A percentile compares a stretch with the other conserved stretches of the same genome.
Evolutionary conservation across 2,329 filamentous ascomycete species (phyloP).

Genomic region (Leptodontidium sp.): DNA sequence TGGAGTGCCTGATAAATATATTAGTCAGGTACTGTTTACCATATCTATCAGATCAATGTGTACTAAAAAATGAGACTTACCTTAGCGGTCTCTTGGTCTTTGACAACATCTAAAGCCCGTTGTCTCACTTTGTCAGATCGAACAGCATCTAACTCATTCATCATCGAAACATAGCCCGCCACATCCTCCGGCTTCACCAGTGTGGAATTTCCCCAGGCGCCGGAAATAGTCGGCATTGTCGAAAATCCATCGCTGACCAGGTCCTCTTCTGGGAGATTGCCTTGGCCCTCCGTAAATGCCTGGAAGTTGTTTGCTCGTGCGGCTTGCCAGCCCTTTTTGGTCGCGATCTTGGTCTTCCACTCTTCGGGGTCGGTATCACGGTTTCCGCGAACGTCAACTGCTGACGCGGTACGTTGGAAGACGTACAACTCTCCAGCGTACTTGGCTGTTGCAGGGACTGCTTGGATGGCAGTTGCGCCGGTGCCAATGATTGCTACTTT

Average conservation of each 20-base stretch:
- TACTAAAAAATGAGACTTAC: slow-evolving; percentile 42
- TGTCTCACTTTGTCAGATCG: slow-evolving; percentile 55
- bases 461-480: slow-evolving; percentile 42
- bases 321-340: slow-evolving; percentile 57
- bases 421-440: slow-evolving; percentile 60
- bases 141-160: slow-evolving; percentile 40
- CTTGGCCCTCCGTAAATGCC: slow-evolving; percentile 41
- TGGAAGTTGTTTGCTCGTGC: slow-evolving; percentile 56
- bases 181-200: slow-evolving; percentile 21
- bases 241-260: slow-evolving; percentile 23
- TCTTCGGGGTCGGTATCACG: slow-evolving; percentile 52
- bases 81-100: slow-evolving; percentile 57
- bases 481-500: slow-evolving; percentile 43
- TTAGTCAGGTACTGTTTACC: background rate
- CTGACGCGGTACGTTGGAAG: slow-evolving; percentile 63
- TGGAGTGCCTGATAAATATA: slow-evolving; percentile 38
- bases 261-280: slow-evolving; percentile 58
- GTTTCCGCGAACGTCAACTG: slow-evolving; percentile 51
- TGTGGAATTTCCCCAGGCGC: slow-evolving; percentile 20
- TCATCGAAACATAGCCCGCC: slow-evolving; percentile 35
- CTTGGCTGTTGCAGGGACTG: slow-evolving; percentile 52
- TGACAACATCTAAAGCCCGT: slow-evolving; percentile 60
- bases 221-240: slow-evolving; percentile 25
- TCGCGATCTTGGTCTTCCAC: slow-evolving; percentile 46
- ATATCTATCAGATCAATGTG: background rate